These are phyloP conservation scores for Pelargonium citronellum DNA, from an alignment of 441 rosid genomes.

Conservation along the genomic window DNA sequence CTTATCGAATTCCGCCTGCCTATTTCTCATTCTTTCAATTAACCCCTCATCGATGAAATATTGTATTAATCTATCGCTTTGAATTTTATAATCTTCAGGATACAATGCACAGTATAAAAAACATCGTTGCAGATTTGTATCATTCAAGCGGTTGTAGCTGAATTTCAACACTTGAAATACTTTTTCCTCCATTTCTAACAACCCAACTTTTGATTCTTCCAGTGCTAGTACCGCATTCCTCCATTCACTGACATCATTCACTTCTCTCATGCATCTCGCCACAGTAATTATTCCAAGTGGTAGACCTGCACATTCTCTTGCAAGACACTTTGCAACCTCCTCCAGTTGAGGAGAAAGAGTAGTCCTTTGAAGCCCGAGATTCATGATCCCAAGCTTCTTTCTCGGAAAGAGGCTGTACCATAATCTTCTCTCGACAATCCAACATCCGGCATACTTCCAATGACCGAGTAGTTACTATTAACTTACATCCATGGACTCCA, in stretches of 20 bases:
- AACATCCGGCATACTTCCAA: not conserved
- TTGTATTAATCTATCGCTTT: constrained; percentile 12
- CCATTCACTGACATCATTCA: constrained; percentile 10
- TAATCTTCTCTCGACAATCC: constrained; percentile 9
- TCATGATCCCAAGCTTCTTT: not conserved
- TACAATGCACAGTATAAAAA: constrained; percentile 23
- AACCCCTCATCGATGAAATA: constrained; percentile 21
- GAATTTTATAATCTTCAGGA: constrained; percentile 17
- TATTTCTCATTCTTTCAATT: no score
- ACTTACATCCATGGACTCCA: not conserved
- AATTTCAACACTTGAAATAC: no score
- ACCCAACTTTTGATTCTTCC: not conserved
- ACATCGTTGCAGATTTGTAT: constrained; percentile 7
- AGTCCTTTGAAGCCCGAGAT: not conserved
- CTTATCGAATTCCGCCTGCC: constrained; percentile 7
- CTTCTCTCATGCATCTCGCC: no score
- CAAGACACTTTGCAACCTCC: not conserved
- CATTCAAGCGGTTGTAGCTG: constrained; percentile 12
- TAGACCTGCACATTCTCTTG: constrained; percentile 14
- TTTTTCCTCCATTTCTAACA: constrained; percentile 6
- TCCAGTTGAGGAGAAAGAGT: no score
- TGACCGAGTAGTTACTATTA: constrained; percentile 22
- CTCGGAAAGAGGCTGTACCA: constrained; percentile 3
- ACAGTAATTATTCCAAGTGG: constrained; percentile 20
- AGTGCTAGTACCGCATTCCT: constrained; percentile 15